Evolutionary conservation across 2,329 filamentous ascomycete genomes (phyloP).

Genomic region (Aspergillus spinulosporus): DNA sequence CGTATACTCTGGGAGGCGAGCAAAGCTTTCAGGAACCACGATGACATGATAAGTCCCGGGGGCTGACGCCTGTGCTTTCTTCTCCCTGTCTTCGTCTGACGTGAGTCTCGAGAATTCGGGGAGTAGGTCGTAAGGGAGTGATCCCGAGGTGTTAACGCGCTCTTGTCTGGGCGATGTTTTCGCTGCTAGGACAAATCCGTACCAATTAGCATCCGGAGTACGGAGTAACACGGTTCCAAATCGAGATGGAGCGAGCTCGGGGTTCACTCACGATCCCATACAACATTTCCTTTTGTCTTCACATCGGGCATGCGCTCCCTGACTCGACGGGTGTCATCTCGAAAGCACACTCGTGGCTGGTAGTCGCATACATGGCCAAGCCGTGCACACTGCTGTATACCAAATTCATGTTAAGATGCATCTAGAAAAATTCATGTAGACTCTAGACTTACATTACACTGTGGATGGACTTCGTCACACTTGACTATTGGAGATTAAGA

Average conservation of each 20-base stretch:
- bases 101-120: conserved; percentile 56
- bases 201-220: conserved; percentile 14
- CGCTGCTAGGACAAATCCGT: conserved; percentile 23
- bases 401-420: conserved; percentile 13
- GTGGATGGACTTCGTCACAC: conserved; percentile 57
- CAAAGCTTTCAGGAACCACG: conserved; percentile 57
- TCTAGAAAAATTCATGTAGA: not conserved
- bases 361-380: conserved; percentile 60
- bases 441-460: conserved; percentile 49
- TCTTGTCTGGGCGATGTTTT: conserved; percentile 32
- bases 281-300: conserved; percentile 51
- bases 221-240: conserved; percentile 36
- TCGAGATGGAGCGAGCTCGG: no score
- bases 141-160: conserved; percentile 28
- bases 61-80: conserved; percentile 52
- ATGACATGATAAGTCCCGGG: conserved; percentile 60
- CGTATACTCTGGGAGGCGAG: conserved; percentile 53
- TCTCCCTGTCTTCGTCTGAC: conserved; percentile 60
- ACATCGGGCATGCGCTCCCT: conserved; percentile 55
- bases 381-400: conserved; percentile 53
- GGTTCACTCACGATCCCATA: conserved; percentile 24
- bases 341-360: conserved; percentile 56
- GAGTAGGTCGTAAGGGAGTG: conserved; percentile 47
- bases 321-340: conserved; percentile 54
- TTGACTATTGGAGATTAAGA: conserved; percentile 43